Evolutionary conservation across 208 protist species (phyloP), one percentile per base, ranked within the genome.

Genomic region (Wallacemonas sp.): DNA sequence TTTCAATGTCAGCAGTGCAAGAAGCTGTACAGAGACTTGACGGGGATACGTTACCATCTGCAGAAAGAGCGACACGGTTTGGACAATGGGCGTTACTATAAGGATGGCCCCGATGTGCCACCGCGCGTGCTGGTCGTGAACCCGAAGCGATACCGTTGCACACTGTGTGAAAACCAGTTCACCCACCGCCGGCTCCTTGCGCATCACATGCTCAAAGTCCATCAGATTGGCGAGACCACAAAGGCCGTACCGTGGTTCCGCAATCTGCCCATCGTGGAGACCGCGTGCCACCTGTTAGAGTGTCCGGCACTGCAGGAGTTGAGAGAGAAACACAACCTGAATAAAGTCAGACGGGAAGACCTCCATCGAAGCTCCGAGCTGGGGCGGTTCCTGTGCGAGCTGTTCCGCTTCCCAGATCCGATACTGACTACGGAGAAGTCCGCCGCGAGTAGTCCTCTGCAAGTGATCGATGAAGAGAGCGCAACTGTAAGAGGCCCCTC

Each of bases 201-300:
- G 41, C 19, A 47, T 23, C 41, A 47, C 41, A 47, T 47, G 41
- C 8, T 47, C 19, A 17, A 47, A 3, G 41, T 23, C 41, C 41
- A 47, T 23, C 17, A 23, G 17, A 23, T 47, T 47, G 41, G 41
- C 41, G 41, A 47, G 41, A 23, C 41, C 41, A 47, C 19, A 14
- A 6, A 47, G 41, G 41, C 41, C 19, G 41, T 47, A 23, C 41
- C 41, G 19, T 47, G 41, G 41, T 47, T 47, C 19, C 41, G 41
- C 41, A 24, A 23, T 17, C 41, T 47, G 4, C 41, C 41, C 17
- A 14, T 47, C 4, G 41, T 47, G 4, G 41, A 47, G 17, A 47
- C 41, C 8, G 17, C 41, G 41, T 47, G 41, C 41, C 41, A 47
- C 41, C 41, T 47, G 41, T 47, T 47, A 19, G 41, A 47, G 41